phyloP scores from a whole-genome alignment of 768 basidiomycete species.

The Gloeophyllum trabeum region DNA sequence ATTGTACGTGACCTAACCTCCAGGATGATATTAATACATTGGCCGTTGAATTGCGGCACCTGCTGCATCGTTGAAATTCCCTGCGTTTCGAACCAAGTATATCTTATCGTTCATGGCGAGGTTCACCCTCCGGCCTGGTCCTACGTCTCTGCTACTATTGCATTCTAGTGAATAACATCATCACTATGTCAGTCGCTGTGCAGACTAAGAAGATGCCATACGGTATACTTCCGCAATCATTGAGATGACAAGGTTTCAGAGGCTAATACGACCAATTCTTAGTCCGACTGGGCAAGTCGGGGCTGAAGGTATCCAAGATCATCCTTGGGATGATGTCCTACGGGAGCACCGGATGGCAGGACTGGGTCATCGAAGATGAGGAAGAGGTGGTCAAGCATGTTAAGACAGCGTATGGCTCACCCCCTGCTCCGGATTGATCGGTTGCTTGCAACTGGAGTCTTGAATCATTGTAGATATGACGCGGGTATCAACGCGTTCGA shows the following conservation, averaged over 20 bases:
- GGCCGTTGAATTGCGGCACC: background rate
- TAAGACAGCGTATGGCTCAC: constrained; percentile 22
- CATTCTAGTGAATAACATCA: too few species aligned
- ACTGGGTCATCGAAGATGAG: constrained; percentile 29
- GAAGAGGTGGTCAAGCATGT: constrained; percentile 40
- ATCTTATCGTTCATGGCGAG: background rate
- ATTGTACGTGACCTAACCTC: background rate
- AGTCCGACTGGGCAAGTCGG: constrained; percentile 9
- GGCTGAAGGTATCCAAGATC: constrained; percentile 25
- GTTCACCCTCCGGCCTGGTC: background rate
- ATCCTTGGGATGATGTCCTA: constrained; percentile 27
- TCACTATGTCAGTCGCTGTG: background rate
- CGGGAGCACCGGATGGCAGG: constrained; percentile 12
- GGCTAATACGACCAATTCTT: background rate
- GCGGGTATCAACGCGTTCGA: constrained; percentile 27
- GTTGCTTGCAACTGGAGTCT: background rate
- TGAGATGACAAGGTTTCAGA: background rate
- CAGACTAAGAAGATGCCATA: background rate
- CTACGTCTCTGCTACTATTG: background rate
- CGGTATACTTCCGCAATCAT: background rate
- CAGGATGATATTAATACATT: background rate
- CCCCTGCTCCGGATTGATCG: constrained; percentile 2
- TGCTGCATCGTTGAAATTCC: background rate
- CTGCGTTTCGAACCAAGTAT: background rate
- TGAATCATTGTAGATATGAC: constrained; percentile 9